Conservation (phyloP, 2,329 filamentous ascomycete species). For the Ophiostoma populinum region DNA sequence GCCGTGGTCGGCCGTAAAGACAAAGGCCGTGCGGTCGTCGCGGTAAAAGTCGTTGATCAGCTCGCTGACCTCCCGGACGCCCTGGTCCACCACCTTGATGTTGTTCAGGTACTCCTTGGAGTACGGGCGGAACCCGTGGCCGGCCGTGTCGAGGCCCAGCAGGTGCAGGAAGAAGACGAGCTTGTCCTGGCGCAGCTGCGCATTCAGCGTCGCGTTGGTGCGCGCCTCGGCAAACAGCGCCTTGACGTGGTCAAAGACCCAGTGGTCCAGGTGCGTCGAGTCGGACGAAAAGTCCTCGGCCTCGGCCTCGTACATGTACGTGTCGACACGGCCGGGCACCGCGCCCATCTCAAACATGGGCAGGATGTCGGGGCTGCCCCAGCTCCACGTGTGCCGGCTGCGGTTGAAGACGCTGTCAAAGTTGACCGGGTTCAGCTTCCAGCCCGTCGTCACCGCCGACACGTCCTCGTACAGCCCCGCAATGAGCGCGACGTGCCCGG, state of each 20-base stretch:
- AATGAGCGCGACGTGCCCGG: slow-evolving; percentile 91
- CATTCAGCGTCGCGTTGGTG: slow-evolving; percentile 57
- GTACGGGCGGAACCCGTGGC: slow-evolving; percentile 75
- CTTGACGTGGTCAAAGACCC: slow-evolving; percentile 93
- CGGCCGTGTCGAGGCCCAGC: slow-evolving; percentile 78
- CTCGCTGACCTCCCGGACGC: slow-evolving; percentile 67
- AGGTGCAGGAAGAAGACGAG: slow-evolving; percentile 91
- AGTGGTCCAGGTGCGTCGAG: slow-evolving; percentile 66
- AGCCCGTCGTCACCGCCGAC: slow-evolving; percentile 88
- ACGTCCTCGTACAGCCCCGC: slow-evolving; percentile 96
- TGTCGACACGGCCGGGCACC: slow-evolving; percentile 68
- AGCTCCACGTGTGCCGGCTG: slow-evolving; percentile 94
- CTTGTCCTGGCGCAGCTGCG: slow-evolving; percentile 62
- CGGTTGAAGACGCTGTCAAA: slow-evolving; percentile 98
- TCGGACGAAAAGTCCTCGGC: slow-evolving; percentile 81
- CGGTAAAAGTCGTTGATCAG: slow-evolving; percentile 74
- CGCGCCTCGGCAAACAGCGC: slow-evolving; percentile 67
- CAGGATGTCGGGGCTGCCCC: slow-evolving; percentile 94
- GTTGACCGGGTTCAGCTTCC: slow-evolving; percentile 96
- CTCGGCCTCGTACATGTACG: slow-evolving; percentile 68
- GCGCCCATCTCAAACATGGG: slow-evolving; percentile 96
- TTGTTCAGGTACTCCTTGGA: slow-evolving; percentile 92
- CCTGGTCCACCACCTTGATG: slow-evolving; percentile 82
- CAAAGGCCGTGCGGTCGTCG: slow-evolving; percentile 73
- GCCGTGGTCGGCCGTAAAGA: slow-evolving; percentile 95